Conservation (phyloP, 257 asterid genomes). For the Nicotiana tomentosiformis region DNA sequence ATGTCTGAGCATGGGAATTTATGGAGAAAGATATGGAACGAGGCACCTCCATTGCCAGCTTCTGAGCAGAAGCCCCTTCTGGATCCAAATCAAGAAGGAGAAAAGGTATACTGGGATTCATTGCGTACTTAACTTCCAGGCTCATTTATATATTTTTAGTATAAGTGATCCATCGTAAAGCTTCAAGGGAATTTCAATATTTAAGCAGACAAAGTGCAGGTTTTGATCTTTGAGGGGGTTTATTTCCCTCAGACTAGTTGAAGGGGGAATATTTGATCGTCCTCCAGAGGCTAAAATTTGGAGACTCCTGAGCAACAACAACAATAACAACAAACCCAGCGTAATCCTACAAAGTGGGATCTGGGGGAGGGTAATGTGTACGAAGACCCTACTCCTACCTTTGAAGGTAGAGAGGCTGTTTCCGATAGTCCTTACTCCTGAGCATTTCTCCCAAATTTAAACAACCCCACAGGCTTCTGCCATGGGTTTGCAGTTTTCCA, state of each 20-base stretch:
- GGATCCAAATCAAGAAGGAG: constrained; percentile 95
- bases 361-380: too few species aligned
- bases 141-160: neutral
- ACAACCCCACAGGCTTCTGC: neutral
- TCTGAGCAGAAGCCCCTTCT: constrained; percentile 83
- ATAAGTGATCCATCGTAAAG: neutral
- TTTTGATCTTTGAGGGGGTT: constrained; percentile 4
- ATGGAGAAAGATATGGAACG: constrained; percentile 92
- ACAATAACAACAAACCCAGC: too few species aligned
- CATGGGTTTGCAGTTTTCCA: neutral
- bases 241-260: neutral
- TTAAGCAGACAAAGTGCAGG: neutral
- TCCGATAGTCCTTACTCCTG: neutral
- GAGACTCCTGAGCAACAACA: neutral
- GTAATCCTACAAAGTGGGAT: too few species aligned
- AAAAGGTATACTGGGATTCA: constrained; percentile 51
- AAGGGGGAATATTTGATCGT: neutral
- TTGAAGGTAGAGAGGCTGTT: too few species aligned
- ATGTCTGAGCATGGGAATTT: constrained; percentile 84
- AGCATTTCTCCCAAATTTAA: neutral
- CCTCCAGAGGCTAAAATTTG: neutral
- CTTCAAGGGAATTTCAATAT: neutral
- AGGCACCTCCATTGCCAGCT: constrained; percentile 57
- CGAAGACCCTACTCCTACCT: too few species aligned
- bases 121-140: neutral